phyloP scores from a whole-genome alignment of 495 filamentous ascomycete genomes.

The Penicillium ucsense region DNA sequence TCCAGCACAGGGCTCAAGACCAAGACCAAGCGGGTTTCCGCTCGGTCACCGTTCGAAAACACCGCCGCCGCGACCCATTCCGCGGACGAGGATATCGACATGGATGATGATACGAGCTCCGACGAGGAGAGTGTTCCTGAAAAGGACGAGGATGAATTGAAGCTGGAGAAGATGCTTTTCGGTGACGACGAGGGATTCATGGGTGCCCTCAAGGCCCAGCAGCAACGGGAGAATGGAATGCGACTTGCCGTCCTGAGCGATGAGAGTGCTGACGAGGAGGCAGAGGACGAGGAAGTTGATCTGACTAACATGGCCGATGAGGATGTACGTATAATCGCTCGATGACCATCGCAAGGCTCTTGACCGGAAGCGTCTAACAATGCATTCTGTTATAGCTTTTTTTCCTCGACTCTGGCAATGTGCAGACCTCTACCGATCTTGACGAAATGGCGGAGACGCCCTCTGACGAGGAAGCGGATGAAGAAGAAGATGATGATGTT shows the following conservation, averaged over 20 bases:
- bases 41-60: constrained; percentile 19
- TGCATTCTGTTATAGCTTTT: constrained; percentile 42
- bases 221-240: constrained; percentile 22
- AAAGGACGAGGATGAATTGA: constrained; percentile 72
- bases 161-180: constrained; percentile 77
- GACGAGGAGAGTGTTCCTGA: constrained; percentile 41
- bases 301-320: constrained; percentile 50
- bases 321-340: constrained; percentile 7
- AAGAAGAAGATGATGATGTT: constrained; percentile 24
- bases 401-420: constrained; percentile 56
- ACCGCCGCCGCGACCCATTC: constrained; percentile 5
- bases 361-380: too few relatives aligned
- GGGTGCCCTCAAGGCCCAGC: constrained; percentile 48
- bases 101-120: constrained; percentile 20
- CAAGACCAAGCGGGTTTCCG: constrained; percentile 23
- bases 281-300: constrained; percentile 26
- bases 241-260: constrained; percentile 25
- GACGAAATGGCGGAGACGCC: constrained; percentile 20
- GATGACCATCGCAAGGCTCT: too few relatives aligned
- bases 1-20: constrained; percentile 21
- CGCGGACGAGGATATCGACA: constrained; percentile 21
- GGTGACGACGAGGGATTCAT: constrained; percentile 76
- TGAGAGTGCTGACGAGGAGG: constrained; percentile 22
- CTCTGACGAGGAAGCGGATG: constrained; percentile 28
- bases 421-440: constrained; percentile 35